Base-by-base conservation (phyloP, 2,329 filamentous ascomycete genomes). In the Pestalotiopsis sp. region DNA sequence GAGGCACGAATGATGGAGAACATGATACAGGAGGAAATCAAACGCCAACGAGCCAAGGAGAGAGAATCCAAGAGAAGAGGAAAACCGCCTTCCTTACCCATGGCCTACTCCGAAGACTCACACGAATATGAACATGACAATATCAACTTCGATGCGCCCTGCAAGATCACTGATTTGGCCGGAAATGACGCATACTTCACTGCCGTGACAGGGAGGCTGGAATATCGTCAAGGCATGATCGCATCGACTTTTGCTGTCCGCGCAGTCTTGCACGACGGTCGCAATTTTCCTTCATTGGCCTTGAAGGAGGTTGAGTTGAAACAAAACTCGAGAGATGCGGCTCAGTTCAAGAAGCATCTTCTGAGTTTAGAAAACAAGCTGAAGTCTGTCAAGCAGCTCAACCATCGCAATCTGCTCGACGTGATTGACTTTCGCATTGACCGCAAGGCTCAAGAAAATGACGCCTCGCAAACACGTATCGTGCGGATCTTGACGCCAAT, bases 341-440 rank as follows among this genome's bases (percentile, higher is more conserved):
- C 88, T 31, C 86, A 90, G 20, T 89, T 94, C 76, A 94, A 94
- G 75, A 91, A 92, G 77, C 88, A 92, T 71, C 85, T 98, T 65
- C 91, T 94, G 75, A 86, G 86, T 7, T 87, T 97, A 27, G 95
- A 98, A 78, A 87, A 88, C 56, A 88, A 92, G 69, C 85, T 99
- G 45, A 92, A 95, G 72, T 85, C 88, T 11, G 82, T 97, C 65
- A 96, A 93, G 78, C 88, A 87, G 72, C 82, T 96, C 52, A 88
- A 89, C 3, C 94, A 98, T 77, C 86, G 89, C 27, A 93, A 94
- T 75, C 82, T 98, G 13, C 86, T 96, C 58, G 90, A 92, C 64
- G 85, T 98, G 49, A 84, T 97, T 68, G 94, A 95, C 70, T 97
- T 94, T 81, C 94, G 93, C 73, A 92, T 98, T 70, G 86, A 92